phyloP scores from a whole-genome alignment of 768 basidiomycete species.

The Pulveroboletus sp. region DNA sequence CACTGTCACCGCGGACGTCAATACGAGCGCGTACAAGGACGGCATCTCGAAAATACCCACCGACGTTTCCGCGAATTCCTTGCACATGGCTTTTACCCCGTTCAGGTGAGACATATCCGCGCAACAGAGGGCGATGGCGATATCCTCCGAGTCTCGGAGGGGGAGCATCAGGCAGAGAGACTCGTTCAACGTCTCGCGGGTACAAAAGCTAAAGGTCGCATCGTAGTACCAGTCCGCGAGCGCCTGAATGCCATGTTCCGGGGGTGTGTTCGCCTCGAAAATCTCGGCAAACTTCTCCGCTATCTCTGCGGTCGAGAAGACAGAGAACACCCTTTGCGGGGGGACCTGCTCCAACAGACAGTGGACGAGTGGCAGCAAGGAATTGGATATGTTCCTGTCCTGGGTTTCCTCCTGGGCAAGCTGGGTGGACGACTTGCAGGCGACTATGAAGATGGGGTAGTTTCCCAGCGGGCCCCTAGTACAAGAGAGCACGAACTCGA shows the following conservation, averaged over 20 bases:
- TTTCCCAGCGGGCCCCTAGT: background rate
- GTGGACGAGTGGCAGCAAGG: slow-evolving; percentile 8
- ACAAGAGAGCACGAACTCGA: slow-evolving; percentile 10
- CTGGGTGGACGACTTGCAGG: slow-evolving; percentile 12
- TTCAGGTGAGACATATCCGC: slow-evolving; percentile 30
- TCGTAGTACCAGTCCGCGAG: slow-evolving; percentile 52
- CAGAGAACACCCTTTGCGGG: slow-evolving; percentile 42
- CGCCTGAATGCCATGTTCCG: slow-evolving; percentile 16
- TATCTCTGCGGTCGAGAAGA: slow-evolving; percentile 55
- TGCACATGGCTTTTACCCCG: slow-evolving; percentile 43
- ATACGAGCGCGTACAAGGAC: background rate
- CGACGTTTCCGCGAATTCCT: slow-evolving; percentile 53
- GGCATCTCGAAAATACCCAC: slow-evolving; percentile 34
- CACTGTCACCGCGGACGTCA: slow-evolving; percentile 29
- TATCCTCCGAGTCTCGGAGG: slow-evolving; percentile 3
- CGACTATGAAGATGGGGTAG: slow-evolving; percentile 15
- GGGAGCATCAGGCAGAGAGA: background rate
- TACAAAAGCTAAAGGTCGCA: slow-evolving; percentile 56
- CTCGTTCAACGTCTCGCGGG: slow-evolving; percentile 34
- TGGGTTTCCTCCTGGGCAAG: slow-evolving; percentile 9
- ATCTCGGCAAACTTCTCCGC: slow-evolving; percentile 40
- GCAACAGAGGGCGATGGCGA: slow-evolving; percentile 28
- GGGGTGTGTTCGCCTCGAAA: slow-evolving; percentile 38
- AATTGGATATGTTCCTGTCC: slow-evolving; percentile 1
- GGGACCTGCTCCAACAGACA: slow-evolving; percentile 12